These are phyloP conservation scores for Camellia granthamiana DNA, from an alignment of 148 eudicot genomes.

Conservation along the genomic window DNA sequence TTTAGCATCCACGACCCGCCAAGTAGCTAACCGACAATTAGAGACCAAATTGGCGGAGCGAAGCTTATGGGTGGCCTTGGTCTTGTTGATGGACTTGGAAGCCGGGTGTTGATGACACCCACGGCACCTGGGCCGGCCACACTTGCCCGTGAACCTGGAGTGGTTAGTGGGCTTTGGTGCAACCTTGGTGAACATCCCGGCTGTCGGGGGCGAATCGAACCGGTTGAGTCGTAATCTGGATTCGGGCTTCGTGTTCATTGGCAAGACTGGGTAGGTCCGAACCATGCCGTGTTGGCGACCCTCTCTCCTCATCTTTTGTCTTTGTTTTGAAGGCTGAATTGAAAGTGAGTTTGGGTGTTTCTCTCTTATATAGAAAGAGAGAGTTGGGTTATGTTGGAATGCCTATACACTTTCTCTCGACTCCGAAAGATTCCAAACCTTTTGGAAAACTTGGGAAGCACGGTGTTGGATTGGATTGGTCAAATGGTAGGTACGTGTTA, in stretches of 20 bases:
- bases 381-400: background rate
- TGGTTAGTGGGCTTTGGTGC: constrained; percentile 71
- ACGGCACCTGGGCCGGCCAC: constrained; percentile 38
- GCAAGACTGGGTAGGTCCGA: constrained; percentile 35
- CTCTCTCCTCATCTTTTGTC: constrained; percentile 57
- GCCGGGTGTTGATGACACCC: constrained; percentile 48
- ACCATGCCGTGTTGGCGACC: constrained; percentile 74
- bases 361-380: background rate
- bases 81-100: constrained; percentile 52
- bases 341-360: background rate
- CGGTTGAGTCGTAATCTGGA: constrained; percentile 22
- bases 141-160: constrained; percentile 77
- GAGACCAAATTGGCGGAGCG: constrained; percentile 17
- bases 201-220: constrained; percentile 42
- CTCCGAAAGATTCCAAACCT: no score
- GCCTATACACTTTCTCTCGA: no score
- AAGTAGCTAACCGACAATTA: constrained; percentile 21
- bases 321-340: constrained; percentile 8
- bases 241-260: constrained; percentile 23
- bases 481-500: constrained; percentile 10
- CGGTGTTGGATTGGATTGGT: background rate
- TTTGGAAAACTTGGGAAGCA: constrained; percentile 17
- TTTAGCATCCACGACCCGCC: constrained; percentile 30
- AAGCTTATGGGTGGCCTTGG: constrained; percentile 50
- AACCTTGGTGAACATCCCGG: constrained; percentile 62